phyloP scores from a whole-genome alignment of 257 asterid species.

The Petrea volubilis region DNA sequence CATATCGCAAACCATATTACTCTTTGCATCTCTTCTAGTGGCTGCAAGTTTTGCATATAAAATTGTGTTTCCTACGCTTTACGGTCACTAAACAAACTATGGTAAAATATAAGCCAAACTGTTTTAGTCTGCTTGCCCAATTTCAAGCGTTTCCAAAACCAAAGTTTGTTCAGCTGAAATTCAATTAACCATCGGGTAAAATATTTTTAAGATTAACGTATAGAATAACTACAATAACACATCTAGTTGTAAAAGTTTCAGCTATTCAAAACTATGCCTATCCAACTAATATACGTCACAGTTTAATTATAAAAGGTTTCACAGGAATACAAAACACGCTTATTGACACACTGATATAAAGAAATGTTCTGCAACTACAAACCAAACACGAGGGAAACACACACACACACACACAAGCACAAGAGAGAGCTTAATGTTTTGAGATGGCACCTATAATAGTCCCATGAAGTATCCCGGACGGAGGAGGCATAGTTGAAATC shows the following conservation, averaged over 20 bases:
- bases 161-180: neutral
- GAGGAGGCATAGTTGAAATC: slow-evolving; percentile 61
- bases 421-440: slow-evolving; percentile 14
- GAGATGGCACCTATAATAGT: slow-evolving; percentile 64
- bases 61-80: neutral
- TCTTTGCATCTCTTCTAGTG: neutral
- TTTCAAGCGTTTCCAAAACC: neutral
- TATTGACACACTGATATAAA: neutral
- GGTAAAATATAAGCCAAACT: no score
- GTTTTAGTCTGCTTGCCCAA: no score
- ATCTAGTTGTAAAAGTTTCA: neutral
- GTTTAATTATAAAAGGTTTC: neutral
- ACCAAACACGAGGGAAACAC: neutral
- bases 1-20: neutral
- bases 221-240: neutral
- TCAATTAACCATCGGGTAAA: neutral
- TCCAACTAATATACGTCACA: neutral
- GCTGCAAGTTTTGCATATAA: neutral
- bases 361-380: neutral
- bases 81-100: no score
- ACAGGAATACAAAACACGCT: neutral
- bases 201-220: neutral
- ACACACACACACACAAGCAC: neutral
- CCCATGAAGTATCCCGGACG: slow-evolving; percentile 79
- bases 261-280: neutral